phyloP scores from a whole-genome alignment of 1,139 yeast genomes.

The Diutina ranongensis region DNA sequence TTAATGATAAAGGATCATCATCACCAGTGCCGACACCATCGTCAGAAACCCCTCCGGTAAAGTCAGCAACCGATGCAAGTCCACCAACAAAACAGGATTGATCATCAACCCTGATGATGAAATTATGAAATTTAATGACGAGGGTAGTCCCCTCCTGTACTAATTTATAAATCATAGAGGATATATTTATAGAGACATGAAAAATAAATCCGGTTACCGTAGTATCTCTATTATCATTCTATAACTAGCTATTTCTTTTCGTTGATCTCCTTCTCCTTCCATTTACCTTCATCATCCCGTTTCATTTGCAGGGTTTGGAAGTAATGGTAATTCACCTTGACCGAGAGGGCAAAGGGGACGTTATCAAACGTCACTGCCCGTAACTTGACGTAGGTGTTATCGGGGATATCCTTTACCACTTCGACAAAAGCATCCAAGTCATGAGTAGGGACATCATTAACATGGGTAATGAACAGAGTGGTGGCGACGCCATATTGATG shows the following conservation, averaged over 20 bases:
- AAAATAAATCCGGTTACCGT: too few relatives aligned
- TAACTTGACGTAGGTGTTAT: slow-evolving; percentile 69
- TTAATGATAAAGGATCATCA: too few relatives aligned
- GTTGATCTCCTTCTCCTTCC: slow-evolving; percentile 18
- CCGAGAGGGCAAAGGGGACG: slow-evolving; percentile 73
- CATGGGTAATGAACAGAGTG: slow-evolving; percentile 80
- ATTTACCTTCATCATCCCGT: slow-evolving; percentile 37
- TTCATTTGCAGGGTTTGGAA: slow-evolving; percentile 71
- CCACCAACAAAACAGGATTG: too few relatives aligned
- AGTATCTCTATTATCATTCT: background rate
- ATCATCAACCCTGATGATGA: too few relatives aligned
- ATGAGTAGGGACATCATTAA: slow-evolving; percentile 65
- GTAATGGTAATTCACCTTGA: slow-evolving; percentile 84
- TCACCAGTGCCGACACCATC: too few relatives aligned
- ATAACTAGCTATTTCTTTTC: background rate
- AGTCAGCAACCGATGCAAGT: too few relatives aligned
- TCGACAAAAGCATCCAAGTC: slow-evolving; percentile 54
- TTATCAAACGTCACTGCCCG: slow-evolving; percentile 77
- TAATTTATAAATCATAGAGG: too few relatives aligned
- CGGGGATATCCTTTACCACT: slow-evolving; percentile 58
- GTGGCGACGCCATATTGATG: slow-evolving; percentile 71
- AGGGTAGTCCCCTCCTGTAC: too few relatives aligned
- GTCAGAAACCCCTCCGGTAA: too few relatives aligned
- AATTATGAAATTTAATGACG: too few relatives aligned
- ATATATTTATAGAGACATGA: too few relatives aligned